A percentile compares a stretch with the other conserved stretches of the same genome.
These are phyloP conservation scores for Colletotrichum sublineola DNA, from an alignment of 2,329 filamentous ascomycete genomes.

Conservation along the genomic window DNA sequence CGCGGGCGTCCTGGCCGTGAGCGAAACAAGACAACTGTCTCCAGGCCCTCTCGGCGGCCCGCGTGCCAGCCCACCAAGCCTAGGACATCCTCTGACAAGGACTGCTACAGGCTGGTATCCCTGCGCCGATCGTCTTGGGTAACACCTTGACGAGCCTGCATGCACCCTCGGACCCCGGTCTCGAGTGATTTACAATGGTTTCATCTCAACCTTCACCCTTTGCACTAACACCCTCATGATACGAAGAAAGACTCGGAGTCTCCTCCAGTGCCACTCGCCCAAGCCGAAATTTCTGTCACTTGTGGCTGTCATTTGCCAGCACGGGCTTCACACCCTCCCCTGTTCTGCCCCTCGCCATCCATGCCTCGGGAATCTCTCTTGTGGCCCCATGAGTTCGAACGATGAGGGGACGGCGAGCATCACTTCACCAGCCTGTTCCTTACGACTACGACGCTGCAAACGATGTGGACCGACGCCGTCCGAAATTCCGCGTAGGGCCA, in stretches of 20 bases:
- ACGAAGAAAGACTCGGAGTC: conserved; percentile 34
- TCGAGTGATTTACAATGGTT: conserved; percentile 43
- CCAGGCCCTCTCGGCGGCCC: conserved; percentile 20
- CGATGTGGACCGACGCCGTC: conserved; percentile 34
- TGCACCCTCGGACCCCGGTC: conserved; percentile 38
- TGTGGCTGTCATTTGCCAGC: conserved; percentile 45
- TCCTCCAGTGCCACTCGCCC: conserved; percentile 29
- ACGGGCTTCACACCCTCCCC: conserved; percentile 27
- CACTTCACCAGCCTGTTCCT: conserved; percentile 41
- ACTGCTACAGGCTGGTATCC: conserved; percentile 34
- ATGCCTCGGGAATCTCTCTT: conserved; percentile 27
- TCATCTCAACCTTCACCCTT: conserved; percentile 41
- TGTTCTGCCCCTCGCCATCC: conserved; percentile 9
- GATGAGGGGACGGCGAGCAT: conserved; percentile 36
- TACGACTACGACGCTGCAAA: conserved; percentile 33
- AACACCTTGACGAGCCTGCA: conserved; percentile 22
- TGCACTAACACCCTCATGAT: conserved; percentile 35
- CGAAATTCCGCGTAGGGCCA: conserved; percentile 19
- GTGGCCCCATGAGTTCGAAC: conserved; percentile 40
- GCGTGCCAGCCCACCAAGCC: conserved; percentile 29
- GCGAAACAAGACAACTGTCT: conserved; percentile 28
- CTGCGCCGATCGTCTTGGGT: conserved; percentile 40
- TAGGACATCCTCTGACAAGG: conserved; percentile 34
- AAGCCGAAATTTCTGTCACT: conserved; percentile 24
- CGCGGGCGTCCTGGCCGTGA: background rate